phyloP scores from a whole-genome alignment of 768 basidiomycete genomes.

The Pulveroboletus frians region DNA sequence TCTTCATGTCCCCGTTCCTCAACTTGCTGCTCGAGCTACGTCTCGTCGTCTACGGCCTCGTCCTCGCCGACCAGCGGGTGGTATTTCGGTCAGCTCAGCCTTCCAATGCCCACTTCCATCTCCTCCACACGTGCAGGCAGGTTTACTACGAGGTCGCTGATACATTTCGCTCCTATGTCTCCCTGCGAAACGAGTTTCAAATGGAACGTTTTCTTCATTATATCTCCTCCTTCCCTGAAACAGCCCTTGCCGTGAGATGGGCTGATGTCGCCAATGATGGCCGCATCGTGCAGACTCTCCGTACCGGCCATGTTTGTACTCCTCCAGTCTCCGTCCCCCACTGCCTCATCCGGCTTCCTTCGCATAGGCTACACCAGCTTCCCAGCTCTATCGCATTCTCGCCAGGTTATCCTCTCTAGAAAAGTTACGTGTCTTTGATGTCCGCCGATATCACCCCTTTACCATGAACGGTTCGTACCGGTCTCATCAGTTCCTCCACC shows the following conservation, averaged over 20 bases:
- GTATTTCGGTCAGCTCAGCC: slow-evolving; percentile 28
- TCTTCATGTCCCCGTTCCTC: slow-evolving; percentile 16
- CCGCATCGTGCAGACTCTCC: slow-evolving; percentile 23
- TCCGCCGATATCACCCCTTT: slow-evolving; percentile 21
- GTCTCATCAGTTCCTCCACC: background rate
- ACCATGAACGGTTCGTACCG: slow-evolving; percentile 7
- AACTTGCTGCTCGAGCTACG: slow-evolving; percentile 33
- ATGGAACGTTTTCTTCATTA: slow-evolving; percentile 23
- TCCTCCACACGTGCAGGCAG: slow-evolving; percentile 28
- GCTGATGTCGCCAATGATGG: slow-evolving; percentile 40
- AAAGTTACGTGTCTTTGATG: slow-evolving; percentile 33
- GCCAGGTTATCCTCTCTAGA: slow-evolving; percentile 24
- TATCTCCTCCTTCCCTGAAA: slow-evolving; percentile 18
- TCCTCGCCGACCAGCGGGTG: slow-evolving; percentile 22
- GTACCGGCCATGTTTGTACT: slow-evolving; percentile 17
- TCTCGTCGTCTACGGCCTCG: slow-evolving; percentile 29
- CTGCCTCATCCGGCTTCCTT: slow-evolving; percentile 2
- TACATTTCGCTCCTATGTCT: slow-evolving; percentile 31
- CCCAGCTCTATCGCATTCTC: slow-evolving; percentile 30
- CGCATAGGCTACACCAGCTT: slow-evolving; percentile 23
- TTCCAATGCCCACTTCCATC: slow-evolving; percentile 29
- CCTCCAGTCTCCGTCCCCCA: slow-evolving; percentile 5
- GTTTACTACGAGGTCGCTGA: slow-evolving; percentile 29
- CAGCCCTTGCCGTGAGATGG: slow-evolving; percentile 25
- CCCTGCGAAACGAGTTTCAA: slow-evolving; percentile 36